Evolutionary conservation across 805 yeast species (phyloP).

Genomic region (Yamadazyma takamatsuzukensis): DNA sequence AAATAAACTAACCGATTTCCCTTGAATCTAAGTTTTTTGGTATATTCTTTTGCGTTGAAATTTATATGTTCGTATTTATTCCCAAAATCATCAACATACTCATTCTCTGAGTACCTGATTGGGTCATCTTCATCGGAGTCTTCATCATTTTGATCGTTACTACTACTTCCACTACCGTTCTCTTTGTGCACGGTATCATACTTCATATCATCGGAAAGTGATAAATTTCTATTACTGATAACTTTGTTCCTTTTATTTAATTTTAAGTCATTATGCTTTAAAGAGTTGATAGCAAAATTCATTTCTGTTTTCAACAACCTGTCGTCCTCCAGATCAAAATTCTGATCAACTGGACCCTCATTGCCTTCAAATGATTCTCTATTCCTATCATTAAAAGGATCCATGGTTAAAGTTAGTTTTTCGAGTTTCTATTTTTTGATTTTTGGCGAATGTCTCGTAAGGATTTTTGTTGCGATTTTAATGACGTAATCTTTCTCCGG

Average conservation of each 20-base stretch:
- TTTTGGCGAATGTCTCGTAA: no score
- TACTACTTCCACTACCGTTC: conserved; percentile 3
- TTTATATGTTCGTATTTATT: conserved; percentile 33
- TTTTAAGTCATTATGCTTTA: no score
- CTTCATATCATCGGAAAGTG: conserved; percentile 11
- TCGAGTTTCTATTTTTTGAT: no score
- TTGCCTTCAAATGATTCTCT: conserved; percentile 3
- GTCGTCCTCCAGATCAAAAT: not conserved
- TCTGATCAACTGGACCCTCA: conserved; percentile 4
- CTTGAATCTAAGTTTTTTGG: conserved; percentile 29
- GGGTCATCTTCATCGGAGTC: conserved; percentile 15
- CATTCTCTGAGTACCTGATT: conserved; percentile 10
- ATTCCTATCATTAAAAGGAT: not conserved
- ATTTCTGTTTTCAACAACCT: not conserved
- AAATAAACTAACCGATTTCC: conserved; percentile 40
- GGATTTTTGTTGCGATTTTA: no score
- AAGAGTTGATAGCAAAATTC: not conserved
- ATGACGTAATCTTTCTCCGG: no score
- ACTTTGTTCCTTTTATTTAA: conserved; percentile 10
- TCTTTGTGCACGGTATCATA: conserved; percentile 8
- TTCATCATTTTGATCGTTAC: conserved; percentile 1
- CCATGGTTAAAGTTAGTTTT: no score
- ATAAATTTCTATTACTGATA: conserved; percentile 11
- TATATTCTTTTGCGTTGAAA: conserved; percentile 32
- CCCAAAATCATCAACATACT: conserved; percentile 28